Base-by-base conservation (phyloP, 768 basidiomycete genomes). In the Xerocomus potaroensis region DNA sequence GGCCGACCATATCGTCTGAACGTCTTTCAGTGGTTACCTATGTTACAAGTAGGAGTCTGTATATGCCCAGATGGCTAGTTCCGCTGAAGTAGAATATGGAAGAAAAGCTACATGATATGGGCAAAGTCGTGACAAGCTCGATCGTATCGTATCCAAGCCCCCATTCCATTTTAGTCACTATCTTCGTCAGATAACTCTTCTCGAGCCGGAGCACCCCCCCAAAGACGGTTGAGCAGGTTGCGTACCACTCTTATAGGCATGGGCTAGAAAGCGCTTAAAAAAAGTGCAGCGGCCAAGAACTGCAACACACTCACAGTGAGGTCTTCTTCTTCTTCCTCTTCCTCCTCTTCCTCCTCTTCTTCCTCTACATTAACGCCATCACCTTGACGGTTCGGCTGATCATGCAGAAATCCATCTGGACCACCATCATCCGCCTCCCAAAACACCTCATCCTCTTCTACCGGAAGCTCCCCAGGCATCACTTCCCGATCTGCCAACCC, bases 221-320 rank as follows among this genome's bases (percentile, higher is more conserved):
- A 86, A 51, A 87, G 74, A 8, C 81, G 67, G 41, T 74, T 75
- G 32, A 87, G 48, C 7, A 87, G 64, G 55, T 80, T 81, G 10
- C 81, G 71, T 2, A 85, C 61, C 7, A 82, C 59, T 2, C 81
- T 75, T 19, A 78, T 62, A 9, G 82, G 81, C 57, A 87, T 66
- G 3, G 80, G 75, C 84, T 86, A 41, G 10, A 41, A n/a, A 41
- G 45, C 24, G 8, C 16, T 44, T 22, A 47, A n/a, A 16, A 26
- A 30, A n/a, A 44, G 23, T 18, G 4, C 7, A 8, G 26, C 26
- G 16, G 18, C 2, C 18, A 16, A 2, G 12, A 16, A 15, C 0
- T 4, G 6, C 11, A 10, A 31, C 10, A 47, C 79, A n/a, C n/a
- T 63, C 56, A 83, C 82, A 19, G 76, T 71, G 37, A 77, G 65